phyloP scores from a whole-genome alignment of 768 basidiomycete species.

The Rhodotorula toruloides region DNA sequence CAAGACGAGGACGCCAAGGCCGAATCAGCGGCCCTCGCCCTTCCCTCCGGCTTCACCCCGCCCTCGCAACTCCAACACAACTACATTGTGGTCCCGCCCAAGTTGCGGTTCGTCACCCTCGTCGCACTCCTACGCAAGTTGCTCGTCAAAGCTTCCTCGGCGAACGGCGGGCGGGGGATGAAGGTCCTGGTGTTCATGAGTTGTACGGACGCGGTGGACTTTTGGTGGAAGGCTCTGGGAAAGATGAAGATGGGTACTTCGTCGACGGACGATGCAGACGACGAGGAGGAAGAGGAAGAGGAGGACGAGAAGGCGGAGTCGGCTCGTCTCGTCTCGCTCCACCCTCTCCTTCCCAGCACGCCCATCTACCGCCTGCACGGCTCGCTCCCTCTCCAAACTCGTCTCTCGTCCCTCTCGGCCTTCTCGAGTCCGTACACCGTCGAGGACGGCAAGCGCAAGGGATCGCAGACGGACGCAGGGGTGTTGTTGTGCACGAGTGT shows the following conservation, averaged over 20 bases:
- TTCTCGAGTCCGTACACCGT: slow-evolving; percentile 56
- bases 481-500: slow-evolving; percentile 93
- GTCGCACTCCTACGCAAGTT: slow-evolving; percentile 72
- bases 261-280: slow-evolving; percentile 34
- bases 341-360: slow-evolving; percentile 72
- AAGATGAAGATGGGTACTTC: slow-evolving; percentile 64
- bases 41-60: slow-evolving; percentile 61
- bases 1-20: not conserved
- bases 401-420: slow-evolving; percentile 72
- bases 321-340: slow-evolving; percentile 58
- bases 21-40: slow-evolving; percentile 9
- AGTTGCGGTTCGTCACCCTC: slow-evolving; percentile 86
- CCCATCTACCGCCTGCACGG: slow-evolving; percentile 87
- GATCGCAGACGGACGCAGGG: slow-evolving; percentile 52
- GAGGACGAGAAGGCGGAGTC: slow-evolving; percentile 28
- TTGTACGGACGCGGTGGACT: slow-evolving; percentile 96
- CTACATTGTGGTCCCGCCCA: slow-evolving; percentile 81
- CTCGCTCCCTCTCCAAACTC: slow-evolving; percentile 72
- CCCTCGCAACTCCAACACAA: slow-evolving; percentile 90
- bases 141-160: slow-evolving; percentile 14
- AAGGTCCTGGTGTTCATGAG: slow-evolving; percentile 94
- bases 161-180: slow-evolving; percentile 51
- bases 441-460: slow-evolving; percentile 45
- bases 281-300: slow-evolving; percentile 32
- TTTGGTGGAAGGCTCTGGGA: slow-evolving; percentile 81